Base-by-base conservation (phyloP, 1,284 basidiomycete genomes). In the Mycosarcoma mackinlayi region DNA sequence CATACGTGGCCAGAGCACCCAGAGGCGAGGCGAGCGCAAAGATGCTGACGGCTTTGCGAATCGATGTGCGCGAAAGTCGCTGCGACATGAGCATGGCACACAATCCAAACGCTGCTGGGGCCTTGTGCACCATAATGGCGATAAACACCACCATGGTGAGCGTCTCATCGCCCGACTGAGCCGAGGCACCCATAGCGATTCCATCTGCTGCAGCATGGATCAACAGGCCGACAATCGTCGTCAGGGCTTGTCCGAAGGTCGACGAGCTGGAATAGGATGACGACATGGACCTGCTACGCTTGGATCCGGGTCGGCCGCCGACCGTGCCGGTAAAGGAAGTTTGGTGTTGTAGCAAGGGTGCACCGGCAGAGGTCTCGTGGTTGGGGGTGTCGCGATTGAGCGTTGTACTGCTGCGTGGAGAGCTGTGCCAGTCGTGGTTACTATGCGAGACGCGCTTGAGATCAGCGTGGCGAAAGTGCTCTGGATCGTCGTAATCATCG, bases 91-190 rank as follows among this genome's bases (percentile, higher is more conserved):
- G 72, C 42, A 82, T 66, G 2, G 78, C 76, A 42, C 79, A 80
- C 5, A 80, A 59, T 0, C 80, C 80, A 45, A 82, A 73, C 0
- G 79, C 73, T 1, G 80, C 76, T 1, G 80, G 80, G n/a, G 79
- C 79, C 47, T 82, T 82, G 72, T 82, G 80, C 19, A 82, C 68
- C 69, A 81, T 76, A 50, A 82, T 78, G 30, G 80, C 80, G 6
- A 79, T 39, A 21, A 78, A 64, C 6, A 82, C 79, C 25, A 82
- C 67, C 44, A 79, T 58, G 21, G 75, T 78, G 40, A 81, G 59
- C 35, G 71, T 71, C 33, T 62, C 41, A 34, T 80, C 75, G 21
- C 51, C 47, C 34, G 68, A 75, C 31, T 61, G 68, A 6, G 75
- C 65, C 11, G 66, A 69, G 3, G 80, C 78, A 10, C 80, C 80